phyloP scores from a whole-genome alignment of 2,329 filamentous ascomycete species.

The Phaeophleospora eucalypticola region DNA sequence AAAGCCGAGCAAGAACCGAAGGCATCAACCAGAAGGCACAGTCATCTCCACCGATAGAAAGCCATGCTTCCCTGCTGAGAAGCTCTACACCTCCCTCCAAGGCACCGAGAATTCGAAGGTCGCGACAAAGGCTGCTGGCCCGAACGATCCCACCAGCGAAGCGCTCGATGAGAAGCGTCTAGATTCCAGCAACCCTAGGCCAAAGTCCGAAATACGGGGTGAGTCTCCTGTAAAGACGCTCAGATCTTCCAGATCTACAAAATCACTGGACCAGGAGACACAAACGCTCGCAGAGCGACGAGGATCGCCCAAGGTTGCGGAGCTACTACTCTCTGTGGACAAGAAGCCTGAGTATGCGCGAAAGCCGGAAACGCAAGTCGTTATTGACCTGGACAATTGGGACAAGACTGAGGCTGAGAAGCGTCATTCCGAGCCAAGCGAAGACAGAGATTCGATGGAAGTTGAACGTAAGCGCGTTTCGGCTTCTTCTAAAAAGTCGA shows the following conservation, averaged over 20 bases:
- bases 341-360: neutral
- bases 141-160: neutral
- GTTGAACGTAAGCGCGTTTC: neutral
- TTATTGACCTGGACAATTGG: neutral
- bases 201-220: too few species aligned
- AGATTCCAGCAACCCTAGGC: neutral
- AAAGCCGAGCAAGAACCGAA: neutral
- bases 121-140: too few species aligned
- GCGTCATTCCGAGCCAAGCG: neutral
- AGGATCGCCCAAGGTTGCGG: neutral
- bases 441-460: neutral
- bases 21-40: neutral
- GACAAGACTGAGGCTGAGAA: neutral
- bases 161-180: neutral
- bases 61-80: neutral
- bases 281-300: neutral
- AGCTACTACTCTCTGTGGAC: neutral
- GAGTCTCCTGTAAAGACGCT: neutral
- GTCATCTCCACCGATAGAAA: constrained; percentile 1
- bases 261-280: neutral
- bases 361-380: neutral
- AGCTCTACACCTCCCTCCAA: constrained; percentile 2
- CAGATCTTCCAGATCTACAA: neutral
- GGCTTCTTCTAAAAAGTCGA: neutral
- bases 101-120: too few species aligned